Evolutionary conservation across 2,329 filamentous ascomycete genomes (phyloP), one percentile per base, ranked within the genome.

Genomic region (Calonectria honghensis): DNA sequence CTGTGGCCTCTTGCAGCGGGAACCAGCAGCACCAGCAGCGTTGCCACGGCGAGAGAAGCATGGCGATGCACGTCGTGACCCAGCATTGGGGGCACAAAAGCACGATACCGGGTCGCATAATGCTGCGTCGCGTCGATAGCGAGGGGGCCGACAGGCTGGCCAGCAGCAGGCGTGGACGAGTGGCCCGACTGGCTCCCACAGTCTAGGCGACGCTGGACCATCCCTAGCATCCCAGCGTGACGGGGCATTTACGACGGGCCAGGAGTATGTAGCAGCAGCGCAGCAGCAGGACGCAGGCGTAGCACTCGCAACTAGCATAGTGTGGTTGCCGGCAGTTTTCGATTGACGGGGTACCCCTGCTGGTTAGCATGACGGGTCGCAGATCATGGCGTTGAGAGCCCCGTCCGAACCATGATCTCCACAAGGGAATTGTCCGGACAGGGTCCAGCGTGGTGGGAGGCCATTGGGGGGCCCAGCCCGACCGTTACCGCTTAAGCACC

Each of bases 381-480:
- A 81, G 80, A 81, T 81, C 80, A 81, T 81, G 79, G 79, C 80
- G 79, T 78, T 79, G 79, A 78, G 67, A 65, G 79, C 79, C 79
- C 80, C 78, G 79, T 81, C 79, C 80, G 80, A 81, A 81, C 80
- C 78, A 80, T 80, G 80, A 81, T 81, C 80, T 81, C 80, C 79
- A 80, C 79, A 81, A 80, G 79, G 79, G 79, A 79, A 80, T 79
- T 81, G 72, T 79, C 79, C 79, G 79, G 74, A 73, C 79, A 77
- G 78, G 78, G 76, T 76, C 75, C 68, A 77, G 66, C 50, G 78
- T 59, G 37, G 59, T 72, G 72, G 74, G 73, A 77, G 63, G 50
- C 57, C 35, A 41, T 50, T 71, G 50, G 74, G 74, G 75, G 71
- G 67, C 51, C 65, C 66, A 76, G 63, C 64, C 72, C 45, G 70